phyloP scores from a whole-genome alignment of 768 basidiomycete genomes.

The Sistotremastrum niveocremeum region DNA sequence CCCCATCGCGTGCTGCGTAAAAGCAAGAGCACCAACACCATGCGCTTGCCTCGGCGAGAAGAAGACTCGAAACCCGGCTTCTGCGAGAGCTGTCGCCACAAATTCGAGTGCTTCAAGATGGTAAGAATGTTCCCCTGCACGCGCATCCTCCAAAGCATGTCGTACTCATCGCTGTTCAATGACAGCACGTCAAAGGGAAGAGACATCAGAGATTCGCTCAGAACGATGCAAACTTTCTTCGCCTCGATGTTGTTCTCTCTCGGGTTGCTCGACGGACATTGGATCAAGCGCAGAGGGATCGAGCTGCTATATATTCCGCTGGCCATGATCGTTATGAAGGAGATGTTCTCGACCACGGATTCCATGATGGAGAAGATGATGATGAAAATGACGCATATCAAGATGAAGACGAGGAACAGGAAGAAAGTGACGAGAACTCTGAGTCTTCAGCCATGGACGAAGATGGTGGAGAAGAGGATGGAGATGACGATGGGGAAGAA shows the following conservation, averaged over 20 bases:
- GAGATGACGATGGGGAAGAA: no score
- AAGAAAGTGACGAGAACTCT: no score
- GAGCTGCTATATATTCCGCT: no score
- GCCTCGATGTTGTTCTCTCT: conserved; percentile 62
- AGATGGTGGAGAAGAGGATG: no score
- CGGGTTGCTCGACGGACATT: conserved; percentile 39
- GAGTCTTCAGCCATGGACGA: no score
- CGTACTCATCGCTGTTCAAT: conserved; percentile 3
- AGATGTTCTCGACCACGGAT: no score
- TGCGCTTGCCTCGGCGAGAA: conserved; percentile 63
- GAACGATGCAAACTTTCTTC: conserved; percentile 62
- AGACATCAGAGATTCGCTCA: conserved; percentile 76
- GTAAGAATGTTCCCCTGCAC: conserved; percentile 31
- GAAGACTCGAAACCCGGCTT: conserved; percentile 90
- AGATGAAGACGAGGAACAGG: no score
- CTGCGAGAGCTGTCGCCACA: conserved; percentile 88
- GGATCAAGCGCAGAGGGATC: conserved; percentile 14
- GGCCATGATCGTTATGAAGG: no score
- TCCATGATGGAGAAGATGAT: no score
- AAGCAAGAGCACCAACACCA: conserved; percentile 69
- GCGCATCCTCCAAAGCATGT: conserved; percentile 1
- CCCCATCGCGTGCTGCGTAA: conserved; percentile 39
- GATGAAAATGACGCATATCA: no score
- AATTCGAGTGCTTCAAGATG: conserved; percentile 76
- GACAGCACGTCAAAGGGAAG: conserved; percentile 56